Base-by-base conservation (phyloP, 2,329 filamentous ascomycete genomes). In the Colletotrichum coccodes region DNA sequence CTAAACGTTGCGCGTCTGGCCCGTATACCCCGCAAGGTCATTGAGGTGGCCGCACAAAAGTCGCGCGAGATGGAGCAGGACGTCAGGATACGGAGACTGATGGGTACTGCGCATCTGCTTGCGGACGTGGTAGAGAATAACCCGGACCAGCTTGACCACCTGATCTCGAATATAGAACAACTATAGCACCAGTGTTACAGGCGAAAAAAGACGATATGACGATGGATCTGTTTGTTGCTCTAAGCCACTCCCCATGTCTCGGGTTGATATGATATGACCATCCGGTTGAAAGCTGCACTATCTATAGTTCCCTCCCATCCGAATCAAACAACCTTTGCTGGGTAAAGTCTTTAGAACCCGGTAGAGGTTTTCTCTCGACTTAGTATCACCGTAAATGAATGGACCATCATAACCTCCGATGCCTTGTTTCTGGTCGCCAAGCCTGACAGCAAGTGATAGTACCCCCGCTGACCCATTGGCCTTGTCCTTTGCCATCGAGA, bases 1-100 rank as follows among this genome's bases (percentile, higher is more conserved):
- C 78, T 99, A 65, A 98, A 98, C 78, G 96, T 98, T 26, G 96
- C 96, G 16, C 86, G 93, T 52, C 81, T 99, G 60, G 96, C 96
- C 3, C 91, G 91, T 59, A 87, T 99, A 47, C 94, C 95, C 0
- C 87, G 87, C 67, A 85, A 88, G 64, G 89, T 98, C 21, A 84
- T 98, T 38, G 92, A 95, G 30, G 85, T 94, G 28, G 96, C 96
- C 3, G 89, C 88, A n/a, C 82, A 84, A 53, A 96, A 97, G 81
- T 97, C 94, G 69, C 84, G 84, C 44, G 90, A 95, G 79, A 82
- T 99, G 79, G 96, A 99, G 81, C 86, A 90, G 60, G 87, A 90
- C 72, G 89, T 94, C 73, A 88, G 85, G 72, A 83, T 83, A 70
- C 89, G 91, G 70, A 88, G 89, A 69, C 77, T 97, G 47, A 83